Evolutionary conservation across 2,329 filamentous ascomycete genomes (phyloP).

Genomic region (Paecilomyces variotii): DNA sequence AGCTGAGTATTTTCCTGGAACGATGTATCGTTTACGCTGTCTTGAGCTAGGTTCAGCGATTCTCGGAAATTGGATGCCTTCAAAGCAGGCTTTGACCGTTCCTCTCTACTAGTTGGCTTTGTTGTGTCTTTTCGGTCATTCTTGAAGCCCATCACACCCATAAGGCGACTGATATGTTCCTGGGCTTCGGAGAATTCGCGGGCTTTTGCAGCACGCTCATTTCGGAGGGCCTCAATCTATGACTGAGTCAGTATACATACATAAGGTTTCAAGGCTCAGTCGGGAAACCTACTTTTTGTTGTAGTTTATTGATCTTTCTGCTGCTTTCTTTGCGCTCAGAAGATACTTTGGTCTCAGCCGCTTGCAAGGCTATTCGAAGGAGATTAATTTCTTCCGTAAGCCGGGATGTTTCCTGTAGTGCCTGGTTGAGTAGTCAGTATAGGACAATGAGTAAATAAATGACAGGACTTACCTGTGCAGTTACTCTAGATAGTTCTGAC

Average conservation of each 20-base stretch:
- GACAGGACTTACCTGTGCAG: conserved; percentile 14
- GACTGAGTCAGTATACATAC: not conserved
- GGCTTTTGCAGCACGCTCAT: conserved; percentile 28
- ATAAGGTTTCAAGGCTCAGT: not conserved
- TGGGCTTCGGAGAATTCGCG: conserved; percentile 33
- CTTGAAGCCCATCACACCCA: conserved; percentile 31
- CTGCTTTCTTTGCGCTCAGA: conserved; percentile 23
- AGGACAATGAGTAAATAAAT: not conserved
- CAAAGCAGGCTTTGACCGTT: conserved; percentile 4
- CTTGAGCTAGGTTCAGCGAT: not conserved
- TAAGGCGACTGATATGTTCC: conserved; percentile 29
- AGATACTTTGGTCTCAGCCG: conserved; percentile 13
- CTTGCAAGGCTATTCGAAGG: conserved; percentile 19
- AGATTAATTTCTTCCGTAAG: conserved; percentile 18
- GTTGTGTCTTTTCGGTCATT: conserved; percentile 10
- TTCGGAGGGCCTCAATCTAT: conserved; percentile 26
- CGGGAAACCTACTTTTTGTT: conserved; percentile 22
- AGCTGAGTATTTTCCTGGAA: conserved; percentile 10
- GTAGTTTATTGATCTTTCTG: conserved; percentile 22
- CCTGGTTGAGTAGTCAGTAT: conserved; percentile 1
- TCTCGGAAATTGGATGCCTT: not conserved
- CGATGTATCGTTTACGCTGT: not conserved
- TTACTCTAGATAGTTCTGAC: conserved; percentile 10
- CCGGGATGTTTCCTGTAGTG: conserved; percentile 11
- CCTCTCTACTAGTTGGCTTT: conserved; percentile 10